Base-by-base conservation (phyloP, 371 early-diverging fungal species). In the Mortierella polycephala region DNA sequence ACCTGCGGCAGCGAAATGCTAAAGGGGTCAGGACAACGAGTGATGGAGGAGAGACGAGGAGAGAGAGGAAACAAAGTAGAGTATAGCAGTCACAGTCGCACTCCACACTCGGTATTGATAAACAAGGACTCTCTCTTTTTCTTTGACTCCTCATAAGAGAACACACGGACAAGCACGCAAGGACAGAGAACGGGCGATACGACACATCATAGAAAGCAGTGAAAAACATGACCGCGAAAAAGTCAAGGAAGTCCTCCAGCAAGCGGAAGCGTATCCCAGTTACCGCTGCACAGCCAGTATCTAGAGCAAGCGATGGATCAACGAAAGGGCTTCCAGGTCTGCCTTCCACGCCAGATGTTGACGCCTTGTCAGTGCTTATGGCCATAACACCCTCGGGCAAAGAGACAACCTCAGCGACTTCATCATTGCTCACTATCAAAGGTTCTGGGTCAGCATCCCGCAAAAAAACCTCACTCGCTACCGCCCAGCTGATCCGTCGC, bases 401-500 rank as follows among this genome's bases (percentile, higher is more conserved):
- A 40, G 72, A 69, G 59, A 79, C 79, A 5, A 79, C 79, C 2
- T 79, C 79, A 0, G 44, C 68, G 7, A 72, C 79, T 0, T 79
- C 79, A 10, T 79, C 79, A 0, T 39, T 79, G 2, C 41, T 79
- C 42, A 66, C 73, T 1, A 57, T 79, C 52, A 79, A 68, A 45
- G 61, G 73, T 52, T 61, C 69, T 1, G 65, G 68, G 44, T 41
- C 65, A 5, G 69, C 68, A 20, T 45, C 73, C 0, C 69, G 69
- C 4, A 72, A 79, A 42, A 79, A 79, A 23, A 65, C 72, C 2
- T 79, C 79, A 11, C 59, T 79, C 46, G 79, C 81, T 21, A 92
- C 92, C 13, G 91, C 91, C 40, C 82, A 86, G 18, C 76, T 91
- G 45, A 94, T 94, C 73, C 87, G 91, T 37, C 83, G 86, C 18